Evolutionary conservation across 768 basidiomycete species (phyloP), one percentile per base, ranked within the genome.

Genomic region (Boletus rubescentipes): DNA sequence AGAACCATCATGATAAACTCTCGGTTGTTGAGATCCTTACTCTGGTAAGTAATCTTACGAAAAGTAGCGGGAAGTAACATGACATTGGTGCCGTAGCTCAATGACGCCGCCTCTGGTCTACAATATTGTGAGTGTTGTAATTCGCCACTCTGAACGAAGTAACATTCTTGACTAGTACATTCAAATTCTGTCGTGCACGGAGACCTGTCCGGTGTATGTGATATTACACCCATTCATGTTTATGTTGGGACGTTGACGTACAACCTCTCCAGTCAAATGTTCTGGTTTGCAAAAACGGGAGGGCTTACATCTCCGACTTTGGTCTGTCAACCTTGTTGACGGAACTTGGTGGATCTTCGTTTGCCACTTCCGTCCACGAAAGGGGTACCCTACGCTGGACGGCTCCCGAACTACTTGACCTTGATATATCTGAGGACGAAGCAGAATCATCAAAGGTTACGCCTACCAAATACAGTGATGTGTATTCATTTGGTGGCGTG

Each of bases 241-340:
- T 15, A 16, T 14, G 35, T 8, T 4, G 18, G 6, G 15, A 46
- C 1, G 8, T 11, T 46, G 30, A 49, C 10, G 23, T 16, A 23
- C 6, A 5, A 20, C 29, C 3, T 36, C 5, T n/a, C 34, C 20
- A 63, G 61, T 59, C 55, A 35, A 62, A 62, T 15, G 51, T 63
- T 11, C 58, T 62, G 23, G 45, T 62, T n/a, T 47, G 44, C 41
- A 49, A 44, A n/a, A 29, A 60, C 21, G 41, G 54, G 23, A 47
- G 56, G 34, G 61, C 58, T 1, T 61, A 60, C 8, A 60, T 62
- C n/a, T 52, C 72, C 46, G 79, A 79, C 49, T 79, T 79, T 58
- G 79, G 79, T 7, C 62, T 79, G 4, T 79, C 77, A 26, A 75
- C 61, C 18, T 69, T 79, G 37, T 59, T 73, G 26, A 66, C 67